A percentile compares a stretch with the other conserved stretches of the same genome.
Evolutionary conservation across 805 yeast genomes (phyloP).

Genomic region (Zygosaccharomyces bailii): DNA sequence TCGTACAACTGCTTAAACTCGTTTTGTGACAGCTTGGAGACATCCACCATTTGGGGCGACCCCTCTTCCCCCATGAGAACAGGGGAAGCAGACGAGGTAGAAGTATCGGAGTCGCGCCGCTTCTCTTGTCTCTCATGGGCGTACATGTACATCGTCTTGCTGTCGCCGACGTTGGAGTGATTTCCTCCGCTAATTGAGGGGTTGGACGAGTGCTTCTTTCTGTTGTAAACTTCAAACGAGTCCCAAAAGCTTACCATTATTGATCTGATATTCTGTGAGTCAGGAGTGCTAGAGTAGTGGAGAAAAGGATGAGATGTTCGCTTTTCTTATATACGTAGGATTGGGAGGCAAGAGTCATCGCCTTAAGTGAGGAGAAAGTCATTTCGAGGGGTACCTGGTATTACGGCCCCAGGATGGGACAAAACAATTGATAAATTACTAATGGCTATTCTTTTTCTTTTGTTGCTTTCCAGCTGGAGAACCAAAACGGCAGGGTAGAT

Average conservation of each 20-base stretch:
- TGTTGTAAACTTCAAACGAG: slow-evolving; percentile 35
- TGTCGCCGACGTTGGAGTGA: slow-evolving; percentile 22
- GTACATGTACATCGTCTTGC: slow-evolving; percentile 22
- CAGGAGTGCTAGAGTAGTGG: no score
- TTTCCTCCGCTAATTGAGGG: slow-evolving; percentile 21
- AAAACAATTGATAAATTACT: no score
- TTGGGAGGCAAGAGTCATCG: no score
- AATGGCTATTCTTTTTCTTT: no score
- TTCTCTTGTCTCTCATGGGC: slow-evolving; percentile 21
- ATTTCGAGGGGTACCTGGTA: no score
- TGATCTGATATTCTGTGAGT: no score
- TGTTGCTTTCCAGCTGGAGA: no score
- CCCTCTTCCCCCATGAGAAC: slow-evolving; percentile 5
- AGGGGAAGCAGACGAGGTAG: slow-evolving; percentile 9
- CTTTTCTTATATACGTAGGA: no score
- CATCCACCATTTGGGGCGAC: slow-evolving; percentile 18
- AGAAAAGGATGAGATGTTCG: no score
- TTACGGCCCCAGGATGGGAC: no score
- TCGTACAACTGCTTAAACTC: slow-evolving; percentile 27
- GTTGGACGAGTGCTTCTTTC: slow-evolving; percentile 29
- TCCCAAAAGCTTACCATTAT: slow-evolving; percentile 30
- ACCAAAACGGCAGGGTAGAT: no score
- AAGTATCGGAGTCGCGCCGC: slow-evolving; percentile 12
- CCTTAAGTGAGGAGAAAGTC: no score
- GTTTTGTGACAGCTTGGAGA: slow-evolving; percentile 22